Percentiles rank a stretch among this genome's conserved stretches.
Evolutionary conservation across 257 asterid genomes (phyloP).

Genomic region (Capsicum pubescens): DNA sequence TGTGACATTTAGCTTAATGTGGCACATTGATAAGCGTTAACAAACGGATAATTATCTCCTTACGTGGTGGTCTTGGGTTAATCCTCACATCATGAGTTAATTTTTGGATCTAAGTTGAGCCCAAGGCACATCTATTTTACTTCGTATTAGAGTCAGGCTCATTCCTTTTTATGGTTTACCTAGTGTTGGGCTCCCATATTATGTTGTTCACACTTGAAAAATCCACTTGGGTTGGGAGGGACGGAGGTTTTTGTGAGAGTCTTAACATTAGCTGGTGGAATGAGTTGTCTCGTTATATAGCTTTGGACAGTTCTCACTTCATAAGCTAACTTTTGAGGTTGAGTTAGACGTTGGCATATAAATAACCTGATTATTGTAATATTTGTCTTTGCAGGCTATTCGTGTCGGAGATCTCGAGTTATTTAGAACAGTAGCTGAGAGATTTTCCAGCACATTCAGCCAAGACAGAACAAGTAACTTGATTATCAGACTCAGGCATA

Average conservation of each 20-base stretch:
- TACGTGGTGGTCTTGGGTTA: neutral
- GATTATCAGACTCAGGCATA: conserved; percentile 76
- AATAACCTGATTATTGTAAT: neutral
- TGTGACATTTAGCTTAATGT: neutral
- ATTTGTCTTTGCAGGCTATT: conserved; percentile 61
- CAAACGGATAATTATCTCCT: neutral
- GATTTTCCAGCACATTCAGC: conserved; percentile 60
- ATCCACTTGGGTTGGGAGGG: neutral
- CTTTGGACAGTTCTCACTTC: neutral
- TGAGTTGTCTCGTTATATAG: neutral
- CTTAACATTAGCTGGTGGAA: neutral
- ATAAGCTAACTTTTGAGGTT: neutral
- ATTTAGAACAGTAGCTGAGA: conserved; percentile 65
- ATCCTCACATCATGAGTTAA: neutral
- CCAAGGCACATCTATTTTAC: neutral
- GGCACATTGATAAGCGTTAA: neutral
- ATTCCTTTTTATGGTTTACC: neutral
- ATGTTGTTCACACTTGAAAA: neutral
- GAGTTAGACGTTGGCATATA: neutral
- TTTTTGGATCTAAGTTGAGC: neutral
- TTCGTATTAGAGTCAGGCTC: neutral
- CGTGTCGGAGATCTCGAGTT: conserved; percentile 76
- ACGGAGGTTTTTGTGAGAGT: neutral
- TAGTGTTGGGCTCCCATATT: neutral
- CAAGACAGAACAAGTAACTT: conserved; percentile 66